These are phyloP conservation scores for Phtheirospermum japonicum DNA, from an alignment of 257 asterid genomes.

Conservation along the genomic window DNA sequence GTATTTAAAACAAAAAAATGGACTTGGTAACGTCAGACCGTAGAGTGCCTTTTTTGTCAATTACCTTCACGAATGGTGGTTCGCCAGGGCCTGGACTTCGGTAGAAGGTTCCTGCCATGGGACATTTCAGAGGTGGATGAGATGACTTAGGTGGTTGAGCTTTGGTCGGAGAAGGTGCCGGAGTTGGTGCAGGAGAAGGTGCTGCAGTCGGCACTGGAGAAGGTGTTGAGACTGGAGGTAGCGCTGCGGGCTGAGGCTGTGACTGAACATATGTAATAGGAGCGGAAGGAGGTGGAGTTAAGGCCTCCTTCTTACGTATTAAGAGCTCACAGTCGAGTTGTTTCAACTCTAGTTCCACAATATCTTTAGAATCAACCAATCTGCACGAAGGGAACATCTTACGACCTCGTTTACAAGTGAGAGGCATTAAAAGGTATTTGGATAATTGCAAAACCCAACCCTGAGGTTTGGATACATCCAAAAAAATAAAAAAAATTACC, in stretches of 20 bases:
- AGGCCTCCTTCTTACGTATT: slow-evolving; percentile 88
- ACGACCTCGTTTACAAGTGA: slow-evolving; percentile 21
- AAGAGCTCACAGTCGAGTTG: slow-evolving; percentile 70
- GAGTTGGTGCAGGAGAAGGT: slow-evolving; percentile 42
- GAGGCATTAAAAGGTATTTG: slow-evolving; percentile 8
- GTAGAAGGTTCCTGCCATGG: slow-evolving; percentile 95
- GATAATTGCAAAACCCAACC: background rate
- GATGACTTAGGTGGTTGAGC: slow-evolving; percentile 60
- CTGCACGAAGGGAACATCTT: slow-evolving; percentile 43
- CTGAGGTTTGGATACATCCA: background rate
- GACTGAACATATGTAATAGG: slow-evolving; percentile 51
- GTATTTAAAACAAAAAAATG: too few species aligned
- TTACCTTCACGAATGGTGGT: slow-evolving; percentile 83
- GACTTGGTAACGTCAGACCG: too few species aligned
- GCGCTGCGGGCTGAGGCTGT: slow-evolving; percentile 48
- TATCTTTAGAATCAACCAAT: slow-evolving; percentile 83
- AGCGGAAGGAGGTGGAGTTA: slow-evolving; percentile 63
- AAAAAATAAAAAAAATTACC: background rate
- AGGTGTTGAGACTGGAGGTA: slow-evolving; percentile 42
- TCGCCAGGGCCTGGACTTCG: slow-evolving; percentile 83
- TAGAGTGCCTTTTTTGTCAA: background rate
- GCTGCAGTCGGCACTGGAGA: slow-evolving; percentile 44
- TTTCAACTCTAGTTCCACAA: slow-evolving; percentile 73
- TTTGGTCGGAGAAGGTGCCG: slow-evolving; percentile 42
- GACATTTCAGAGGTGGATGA: slow-evolving; percentile 66